Percentiles rank a stretch among this genome's conserved stretches.
Evolutionary conservation across 768 basidiomycete genomes (phyloP).

Genomic region (Pleurotus giganteus): DNA sequence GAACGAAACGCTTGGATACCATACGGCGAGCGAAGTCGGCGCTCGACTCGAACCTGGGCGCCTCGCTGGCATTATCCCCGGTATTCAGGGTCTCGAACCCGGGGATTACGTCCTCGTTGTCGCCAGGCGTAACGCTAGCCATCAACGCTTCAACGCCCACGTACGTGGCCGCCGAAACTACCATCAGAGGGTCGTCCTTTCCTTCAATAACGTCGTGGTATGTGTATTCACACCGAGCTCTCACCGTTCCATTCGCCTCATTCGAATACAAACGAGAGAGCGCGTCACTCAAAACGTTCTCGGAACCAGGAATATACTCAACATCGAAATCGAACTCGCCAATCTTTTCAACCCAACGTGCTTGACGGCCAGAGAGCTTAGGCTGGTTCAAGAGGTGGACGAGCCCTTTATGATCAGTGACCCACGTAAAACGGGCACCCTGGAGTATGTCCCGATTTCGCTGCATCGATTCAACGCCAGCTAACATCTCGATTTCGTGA

Average conservation of each 20-base stretch:
- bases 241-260: conserved; percentile 11
- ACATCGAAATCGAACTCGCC: conserved; percentile 17
- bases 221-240: conserved; percentile 15
- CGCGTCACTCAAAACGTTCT: no score
- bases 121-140: not conserved
- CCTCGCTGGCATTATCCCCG: no score
- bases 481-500: conserved; percentile 21
- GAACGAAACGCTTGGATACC: conserved; percentile 14
- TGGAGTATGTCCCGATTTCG: conserved; percentile 4
- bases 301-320: conserved; percentile 15
- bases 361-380: conserved; percentile 8
- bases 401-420: conserved; percentile 12
- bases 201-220: not conserved
- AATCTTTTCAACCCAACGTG: no score
- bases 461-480: conserved; percentile 11
- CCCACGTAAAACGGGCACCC: no score
- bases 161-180: conserved; percentile 9
- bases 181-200: not conserved
- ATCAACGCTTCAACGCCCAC: conserved; percentile 14
- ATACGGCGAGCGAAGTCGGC: no score
- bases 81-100: not conserved
- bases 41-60: conserved; percentile 1
- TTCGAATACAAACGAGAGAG: conserved; percentile 16
- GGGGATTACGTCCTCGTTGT: not conserved
- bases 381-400: conserved; percentile 8